phyloP scores from a whole-genome alignment of 2,329 filamentous ascomycete species.

The Phyllosticta paracitricarpa region DNA sequence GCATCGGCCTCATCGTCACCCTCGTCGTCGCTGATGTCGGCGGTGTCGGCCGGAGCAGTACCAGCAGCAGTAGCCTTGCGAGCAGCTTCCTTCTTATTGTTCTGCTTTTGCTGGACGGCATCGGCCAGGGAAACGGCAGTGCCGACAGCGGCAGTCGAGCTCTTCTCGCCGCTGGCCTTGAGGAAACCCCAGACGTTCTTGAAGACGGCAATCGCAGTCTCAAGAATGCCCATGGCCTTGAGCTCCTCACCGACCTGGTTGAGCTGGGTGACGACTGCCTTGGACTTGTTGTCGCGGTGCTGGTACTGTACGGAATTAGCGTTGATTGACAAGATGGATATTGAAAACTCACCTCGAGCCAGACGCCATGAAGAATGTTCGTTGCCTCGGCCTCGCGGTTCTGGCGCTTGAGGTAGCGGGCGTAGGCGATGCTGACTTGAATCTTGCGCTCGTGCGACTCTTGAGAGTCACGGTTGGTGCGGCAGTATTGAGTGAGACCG shows the following conservation, averaged over 20 bases:
- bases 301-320: constrained; percentile 1
- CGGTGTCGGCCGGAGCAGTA: constrained; percentile 21
- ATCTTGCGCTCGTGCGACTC: constrained; percentile 10
- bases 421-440: constrained; percentile 9
- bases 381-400: constrained; percentile 6
- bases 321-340: too few relatives aligned
- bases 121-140: constrained; percentile 18
- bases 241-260: constrained; percentile 11
- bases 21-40: constrained; percentile 46
- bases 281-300: constrained; percentile 11
- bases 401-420: constrained; percentile 8
- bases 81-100: constrained; percentile 14
- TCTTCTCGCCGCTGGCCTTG: constrained; percentile 18
- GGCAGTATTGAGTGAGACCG: constrained; percentile 10
- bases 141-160: constrained; percentile 17
- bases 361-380: constrained; percentile 10
- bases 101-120: constrained; percentile 14
- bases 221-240: constrained; percentile 9
- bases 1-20: constrained; percentile 9
- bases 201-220: constrained; percentile 9
- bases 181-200: constrained; percentile 18
- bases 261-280: constrained; percentile 8
- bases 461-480: background rate
- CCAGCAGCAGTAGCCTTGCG: constrained; percentile 8
- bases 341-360: background rate